phyloP scores from a whole-genome alignment of 805 yeast genomes.

The Saturnispora quitensis region DNA sequence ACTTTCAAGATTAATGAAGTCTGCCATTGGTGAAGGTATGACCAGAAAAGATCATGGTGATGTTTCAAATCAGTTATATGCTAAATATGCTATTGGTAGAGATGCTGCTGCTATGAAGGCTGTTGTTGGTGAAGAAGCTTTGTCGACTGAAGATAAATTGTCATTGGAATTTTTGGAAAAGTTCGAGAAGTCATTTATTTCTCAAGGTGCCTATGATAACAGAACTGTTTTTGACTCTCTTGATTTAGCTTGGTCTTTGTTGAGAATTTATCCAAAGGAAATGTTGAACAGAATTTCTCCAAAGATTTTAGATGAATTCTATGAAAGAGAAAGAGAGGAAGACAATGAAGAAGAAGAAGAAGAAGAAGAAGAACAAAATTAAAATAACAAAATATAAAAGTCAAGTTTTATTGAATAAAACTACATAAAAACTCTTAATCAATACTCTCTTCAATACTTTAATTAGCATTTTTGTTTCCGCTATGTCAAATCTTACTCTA shows the following conservation, averaged over 20 bases:
- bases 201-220: slow-evolving; percentile 96
- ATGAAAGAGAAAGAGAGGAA: slow-evolving; percentile 74
- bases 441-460: not conserved
- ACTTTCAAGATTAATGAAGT: slow-evolving; percentile 95
- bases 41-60: slow-evolving; percentile 99
- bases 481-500: not conserved
- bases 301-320: slow-evolving; percentile 90
- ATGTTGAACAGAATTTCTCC: slow-evolving; percentile 97
- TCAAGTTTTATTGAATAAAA: not conserved
- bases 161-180: slow-evolving; percentile 96
- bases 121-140: slow-evolving; percentile 99
- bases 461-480: not conserved
- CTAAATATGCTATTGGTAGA: slow-evolving; percentile 98
- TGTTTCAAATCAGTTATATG: slow-evolving; percentile 97
- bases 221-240: slow-evolving; percentile 91
- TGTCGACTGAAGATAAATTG: slow-evolving; percentile 93
- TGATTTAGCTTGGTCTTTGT: slow-evolving; percentile 96
- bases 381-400: not conserved
- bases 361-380: slow-evolving; percentile 8
- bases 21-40: slow-evolving; percentile 99
- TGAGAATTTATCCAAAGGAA: slow-evolving; percentile 98
- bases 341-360: slow-evolving; percentile 24
- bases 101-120: slow-evolving; percentile 99
- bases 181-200: slow-evolving; percentile 89
- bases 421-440: not conserved